Base-by-base conservation (phyloP, 139 green algal species). In the Desmodesmus armatus region DNA sequence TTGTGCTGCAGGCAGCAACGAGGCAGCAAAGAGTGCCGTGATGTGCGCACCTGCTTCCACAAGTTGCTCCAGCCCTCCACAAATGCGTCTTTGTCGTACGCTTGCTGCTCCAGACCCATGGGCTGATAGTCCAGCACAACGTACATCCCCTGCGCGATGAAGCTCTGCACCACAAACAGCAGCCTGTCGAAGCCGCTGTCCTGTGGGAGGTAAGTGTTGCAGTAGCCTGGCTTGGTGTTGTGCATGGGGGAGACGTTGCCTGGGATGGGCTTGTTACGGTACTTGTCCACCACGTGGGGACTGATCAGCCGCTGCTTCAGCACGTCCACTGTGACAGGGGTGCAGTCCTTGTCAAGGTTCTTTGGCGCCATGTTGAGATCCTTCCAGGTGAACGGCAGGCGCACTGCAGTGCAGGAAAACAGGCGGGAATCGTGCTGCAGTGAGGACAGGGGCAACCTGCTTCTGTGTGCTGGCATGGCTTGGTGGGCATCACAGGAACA, bases 71-170 rank as follows among this genome's bases (percentile, higher is more conserved):
- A 87, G 5, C n/a, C 19, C 13, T 49, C 23, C 25, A 87, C 82
- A 77, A 87, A 87, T 3, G 21, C 2, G 19, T 75, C 43, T 3
- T 78, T 39, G 60, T 76, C 58, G 65, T 87, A 87, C 5, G 82
- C 69, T 2, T 87, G 82, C 6, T 87, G 21, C 25, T 87, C 82
- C 25, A 77, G 40, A n/a, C 82, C 82, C 72, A 87, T 83, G 44
- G 83, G 83, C 47, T 88, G 83, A 40, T 88, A 88, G 83, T 88
- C 83, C 3, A 88, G 60, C 23, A 88, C 62, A 2, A 88, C 74
- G 37, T 88, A 88, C 33, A 88, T 84, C 47, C 83, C 83, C 63
- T 88, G 83, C n/a, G 41, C 62, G 74, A 88, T 73, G 65, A 88
- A 84, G 7, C 43, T 49, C 47, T 88, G 83, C 1, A 29, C 49